Base-by-base conservation (phyloP, 2,329 filamentous ascomycete genomes). In the Fusarium sp. region DNA sequence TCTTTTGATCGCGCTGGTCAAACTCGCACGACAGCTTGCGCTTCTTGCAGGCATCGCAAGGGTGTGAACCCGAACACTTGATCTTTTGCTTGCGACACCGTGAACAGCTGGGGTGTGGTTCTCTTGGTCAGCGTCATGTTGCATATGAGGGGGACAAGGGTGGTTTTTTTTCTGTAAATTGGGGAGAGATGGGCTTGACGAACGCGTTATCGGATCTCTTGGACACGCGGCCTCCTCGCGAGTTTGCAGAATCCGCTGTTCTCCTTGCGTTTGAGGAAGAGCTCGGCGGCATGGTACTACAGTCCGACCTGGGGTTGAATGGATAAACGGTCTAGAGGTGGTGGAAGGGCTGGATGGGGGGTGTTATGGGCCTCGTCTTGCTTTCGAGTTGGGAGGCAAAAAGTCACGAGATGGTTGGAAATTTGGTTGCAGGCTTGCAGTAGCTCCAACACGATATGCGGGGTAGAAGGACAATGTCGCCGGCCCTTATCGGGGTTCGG, bases 1-100 rank as follows among this genome's bases (percentile, higher is more conserved):
- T 80, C 70, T 87, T 88, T 59, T 87, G 84, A 40, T 86, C 84
- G n/a, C 82, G 81, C 42, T 86, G 84, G 47, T 81, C 80, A 73
- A 82, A 82, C 29, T 82, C 76, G 63, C 81, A 82, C 0, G 78
- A 72, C 5, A 82, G 63, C 40, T 80, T 80, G 31, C 81, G 80
- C 63, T 80, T 80, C 31, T 77, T 79, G 58, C 81, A 82, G 8
- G 79, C 81, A 10, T 79, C 79, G 50, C 81, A 82, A 1, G 81
- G 81, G 22, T 81, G 77, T 1, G 75, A 78, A 0, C 81, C 81
- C 0, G 79, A 81, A 11, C 81, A 82, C 63, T 82, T 82, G 58
- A 82, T 81, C 66, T 82, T 82, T 50, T 82, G 80, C 36, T 78
- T 78, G 7, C 81, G 79, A 52, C 81, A 82, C n/a, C 79, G 56